A percentile compares a stretch with the other conserved stretches of the same genome.
Conservation (phyloP, 2,329 filamentous ascomycete species). For the Cytospora leucostoma region DNA sequence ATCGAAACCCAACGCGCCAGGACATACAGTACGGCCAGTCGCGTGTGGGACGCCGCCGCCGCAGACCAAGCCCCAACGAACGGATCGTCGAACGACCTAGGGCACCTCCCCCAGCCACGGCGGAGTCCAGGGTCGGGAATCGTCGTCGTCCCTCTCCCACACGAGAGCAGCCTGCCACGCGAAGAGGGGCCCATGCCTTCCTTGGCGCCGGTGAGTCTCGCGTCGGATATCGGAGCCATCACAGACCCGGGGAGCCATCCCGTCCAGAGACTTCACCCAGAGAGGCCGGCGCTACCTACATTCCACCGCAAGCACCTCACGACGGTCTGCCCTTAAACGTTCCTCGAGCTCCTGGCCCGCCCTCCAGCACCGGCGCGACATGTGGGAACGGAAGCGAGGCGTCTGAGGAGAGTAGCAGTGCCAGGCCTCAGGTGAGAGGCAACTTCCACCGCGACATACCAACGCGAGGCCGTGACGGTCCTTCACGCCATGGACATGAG, state of each 20-base stretch:
- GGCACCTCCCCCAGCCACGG: background rate
- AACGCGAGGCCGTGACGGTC: background rate
- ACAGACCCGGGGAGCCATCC: background rate
- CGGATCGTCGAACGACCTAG: background rate
- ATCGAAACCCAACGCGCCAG: background rate
- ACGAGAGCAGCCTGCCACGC: background rate
- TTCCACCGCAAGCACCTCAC: slow-evolving; percentile 3
- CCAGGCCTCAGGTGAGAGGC: background rate
- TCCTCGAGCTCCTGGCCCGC: background rate
- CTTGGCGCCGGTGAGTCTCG: background rate
- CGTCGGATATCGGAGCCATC: background rate
- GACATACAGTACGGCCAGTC: slow-evolving; percentile 13
- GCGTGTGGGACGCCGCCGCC: slow-evolving; percentile 6
- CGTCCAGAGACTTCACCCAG: background rate
- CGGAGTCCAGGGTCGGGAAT: slow-evolving; percentile 15
- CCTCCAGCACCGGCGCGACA: slow-evolving; percentile 17
- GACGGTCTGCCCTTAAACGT: background rate
- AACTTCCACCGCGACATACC: background rate
- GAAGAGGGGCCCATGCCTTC: background rate
- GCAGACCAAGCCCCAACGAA: slow-evolving; percentile 1
- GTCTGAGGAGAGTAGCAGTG: background rate
- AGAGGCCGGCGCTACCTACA: background rate
- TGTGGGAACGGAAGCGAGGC: slow-evolving; percentile 25
- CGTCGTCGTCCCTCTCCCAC: background rate
- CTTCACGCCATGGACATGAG: background rate